Conservation (phyloP, 768 basidiomycete species). For the Candolleomyces aberdarensis region DNA sequence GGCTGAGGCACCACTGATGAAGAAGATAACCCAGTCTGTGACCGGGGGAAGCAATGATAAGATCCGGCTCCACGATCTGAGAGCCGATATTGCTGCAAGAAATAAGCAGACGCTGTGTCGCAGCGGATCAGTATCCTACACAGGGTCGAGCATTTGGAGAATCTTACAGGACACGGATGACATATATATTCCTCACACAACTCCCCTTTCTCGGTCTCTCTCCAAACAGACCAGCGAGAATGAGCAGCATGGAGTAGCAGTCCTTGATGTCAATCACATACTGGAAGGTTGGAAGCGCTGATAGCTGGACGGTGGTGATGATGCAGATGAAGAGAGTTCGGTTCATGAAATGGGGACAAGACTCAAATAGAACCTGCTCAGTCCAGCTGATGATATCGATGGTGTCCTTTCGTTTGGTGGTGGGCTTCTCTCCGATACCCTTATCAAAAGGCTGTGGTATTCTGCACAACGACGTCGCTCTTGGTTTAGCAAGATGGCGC, state of each 20-base stretch:
- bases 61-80: no score
- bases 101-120: no score
- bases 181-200: no score
- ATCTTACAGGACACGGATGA: no score
- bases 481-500: not conserved
- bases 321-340: not conserved
- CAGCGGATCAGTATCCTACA: no score
- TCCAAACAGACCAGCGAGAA: not conserved
- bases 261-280: no score
- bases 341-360: constrained; percentile 4
- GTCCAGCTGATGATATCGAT: constrained; percentile 7
- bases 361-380: not conserved
- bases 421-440: not conserved
- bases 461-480: not conserved
- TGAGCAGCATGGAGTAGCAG: not conserved
- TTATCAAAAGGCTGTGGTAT: not conserved
- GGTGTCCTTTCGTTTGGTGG: not conserved
- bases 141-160: no score
- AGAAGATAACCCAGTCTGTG: constrained; percentile 1
- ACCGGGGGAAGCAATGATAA: no score
- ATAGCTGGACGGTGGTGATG: not conserved
- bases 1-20: not conserved
- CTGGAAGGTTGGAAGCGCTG: not conserved
- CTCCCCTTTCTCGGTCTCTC: no score
- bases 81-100: no score